Base-by-base conservation (phyloP, 768 basidiomycete species). In the Chlorophyllum brunneum region DNA sequence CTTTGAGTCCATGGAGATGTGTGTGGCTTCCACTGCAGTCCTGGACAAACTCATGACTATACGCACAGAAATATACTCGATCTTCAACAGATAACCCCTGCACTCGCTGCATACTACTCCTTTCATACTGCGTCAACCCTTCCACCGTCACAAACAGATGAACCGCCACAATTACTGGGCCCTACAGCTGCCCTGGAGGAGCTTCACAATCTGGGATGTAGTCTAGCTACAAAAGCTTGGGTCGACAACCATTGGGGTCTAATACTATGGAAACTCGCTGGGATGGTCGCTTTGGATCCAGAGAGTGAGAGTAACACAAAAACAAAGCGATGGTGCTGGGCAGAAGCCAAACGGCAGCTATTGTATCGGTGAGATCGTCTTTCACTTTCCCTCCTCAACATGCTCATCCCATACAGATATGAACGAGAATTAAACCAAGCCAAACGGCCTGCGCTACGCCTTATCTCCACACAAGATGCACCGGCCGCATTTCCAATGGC, bases 261-360 rank as follows among this genome's bases (percentile, higher is more conserved):
- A 39, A 82, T 98, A 26, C 75, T 99, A 2, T 99, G 97, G 97
- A 99, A 99, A 69, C 69, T 97, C 18, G 92, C 93, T 2, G 88
- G 90, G 10, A 82, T 92, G 78, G 86, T 84, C 1, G 73, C 77
- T 30, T 74, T 93, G 1, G 83, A 90, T 53, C 93, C 94, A 3
- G 65, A 75, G 22, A 70, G 73, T 34, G 83, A 83, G 61, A 62
- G 54, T 11, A 67, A 78, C 40, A 70, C 75, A 43, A 57, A 59
- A 16, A 66, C 61, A 50, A 81, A 73, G 56, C 71, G 83, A 18
- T 99, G 95, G 93, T 84, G 80, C 57, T 97, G 88, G 85, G 64
- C 71, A 9, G 89, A 91, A 65, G 85, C 90, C 5, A 79, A 92
- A 41, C 72, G 80, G 13, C 95, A 98, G 70, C 73, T 98, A 4